These are phyloP conservation scores for Begonia peltatifolia DNA, from an alignment of 306 rosid genomes.

Conservation along the genomic window DNA sequence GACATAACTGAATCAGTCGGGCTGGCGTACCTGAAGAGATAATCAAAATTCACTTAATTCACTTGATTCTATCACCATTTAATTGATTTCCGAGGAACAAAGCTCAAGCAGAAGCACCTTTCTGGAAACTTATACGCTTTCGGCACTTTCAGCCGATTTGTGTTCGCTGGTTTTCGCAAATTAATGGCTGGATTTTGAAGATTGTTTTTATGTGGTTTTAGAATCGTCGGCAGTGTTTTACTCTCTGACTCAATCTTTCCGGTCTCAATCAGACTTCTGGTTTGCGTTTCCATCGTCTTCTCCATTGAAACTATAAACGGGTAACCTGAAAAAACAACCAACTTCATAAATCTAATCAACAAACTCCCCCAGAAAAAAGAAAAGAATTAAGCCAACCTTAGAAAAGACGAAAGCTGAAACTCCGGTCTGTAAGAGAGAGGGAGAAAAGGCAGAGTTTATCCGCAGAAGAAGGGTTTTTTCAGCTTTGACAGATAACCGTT, in stretches of 20 bases:
- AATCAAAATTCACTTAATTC: no score
- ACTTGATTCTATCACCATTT: background rate
- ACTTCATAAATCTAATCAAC: no score
- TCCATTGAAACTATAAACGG: conserved; percentile 20
- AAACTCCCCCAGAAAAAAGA: no score
- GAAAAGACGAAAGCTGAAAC: no score
- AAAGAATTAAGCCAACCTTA: no score
- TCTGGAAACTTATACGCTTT: conserved; percentile 75
- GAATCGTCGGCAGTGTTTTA: conserved; percentile 27
- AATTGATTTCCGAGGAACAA: background rate
- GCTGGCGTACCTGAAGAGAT: conserved; percentile 48
- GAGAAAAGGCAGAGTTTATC: background rate
- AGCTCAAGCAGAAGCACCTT: conserved; percentile 27
- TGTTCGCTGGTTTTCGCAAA: conserved; percentile 39
- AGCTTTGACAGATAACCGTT: conserved; percentile 1
- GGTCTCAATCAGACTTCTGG: background rate
- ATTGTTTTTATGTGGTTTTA: conserved; percentile 6
- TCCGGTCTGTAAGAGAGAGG: no score
- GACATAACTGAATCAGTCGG: conserved; percentile 86
- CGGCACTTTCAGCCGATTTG: conserved; percentile 63
- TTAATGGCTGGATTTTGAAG: conserved; percentile 21
- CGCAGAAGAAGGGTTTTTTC: background rate
- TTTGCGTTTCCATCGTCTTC: conserved; percentile 13
- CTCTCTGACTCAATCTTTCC: conserved; percentile 9
- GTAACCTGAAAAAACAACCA: background rate